Base-by-base conservation (phyloP, 163 green algal species). In the Smithsoniella earleae region DNA sequence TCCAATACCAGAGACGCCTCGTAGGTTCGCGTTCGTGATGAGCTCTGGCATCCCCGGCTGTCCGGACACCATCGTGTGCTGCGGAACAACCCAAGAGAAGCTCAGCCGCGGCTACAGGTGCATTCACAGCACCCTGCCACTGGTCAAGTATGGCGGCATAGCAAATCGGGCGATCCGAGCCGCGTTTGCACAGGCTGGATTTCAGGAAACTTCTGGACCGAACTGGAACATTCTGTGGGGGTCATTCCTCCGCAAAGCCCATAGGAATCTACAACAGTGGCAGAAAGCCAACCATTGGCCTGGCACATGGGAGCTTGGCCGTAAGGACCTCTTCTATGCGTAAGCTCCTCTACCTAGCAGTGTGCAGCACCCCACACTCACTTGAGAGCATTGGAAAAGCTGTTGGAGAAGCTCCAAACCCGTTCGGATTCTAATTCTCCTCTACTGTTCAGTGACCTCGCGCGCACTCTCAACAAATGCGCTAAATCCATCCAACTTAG, bases 301-400 rank as follows among this genome's bases (percentile, higher is more conserved):
- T 31, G 82, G 80, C 6, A 85, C 82, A 34, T 84, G 80, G 76
- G 80, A 87, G 73, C 76, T 87, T 20, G 82, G 82, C 1, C 66
- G 82, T 8, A 87, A 87, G 54, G 82, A 87, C 69, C 74, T 62
- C 65, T 74, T 87, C 37, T 84, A 82, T 38, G 18, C 36, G 30
- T 75, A 31, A 28, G 40, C 55, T 55, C 3, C 8, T 31, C n/a
- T n/a, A n/a, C n/a, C n/a, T n/a, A n/a, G n/a, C n/a, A n/a, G 22
- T 22, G 3, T 22, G 62, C 28, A 43, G 27, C 36, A 64, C 13
- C 36, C 3, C 4, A 22, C 3, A 64, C 28, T 3, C 10, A 3
- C 16, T 5, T 5, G 64, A 74, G 4, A 33, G 6, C 52, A n/a
- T n/a, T n/a, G n/a, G n/a, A n/a, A n/a, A n/a, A n/a, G n/a, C n/a